Base-by-base conservation (phyloP, 306 rosid genomes). In the Prunus kanzakura region DNA sequence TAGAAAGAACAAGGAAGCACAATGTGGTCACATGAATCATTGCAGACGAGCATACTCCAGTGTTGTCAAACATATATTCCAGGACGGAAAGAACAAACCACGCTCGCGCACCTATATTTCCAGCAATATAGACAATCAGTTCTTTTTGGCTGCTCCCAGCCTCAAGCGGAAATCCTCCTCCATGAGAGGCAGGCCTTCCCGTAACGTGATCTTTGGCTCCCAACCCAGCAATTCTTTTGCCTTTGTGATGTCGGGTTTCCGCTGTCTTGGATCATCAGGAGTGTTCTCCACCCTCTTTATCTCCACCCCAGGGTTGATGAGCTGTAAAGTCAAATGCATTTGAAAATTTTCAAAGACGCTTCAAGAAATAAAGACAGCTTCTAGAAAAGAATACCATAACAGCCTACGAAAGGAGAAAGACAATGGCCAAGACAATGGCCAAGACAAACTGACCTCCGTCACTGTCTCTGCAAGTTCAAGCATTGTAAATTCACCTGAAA, bases 391-490 rank as follows among this genome's bases (percentile, higher is more conserved):
- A 5, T 12, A 25, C 8, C 27, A 4, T 15, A 68, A 47, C 58
- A 68, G 46, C 74, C 62, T 2, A 23, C 14, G 4, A 9, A 76
- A 1, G 35, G 8, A 64, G 64, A 62, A 77, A 76, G 56, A 72
- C 23, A 62, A 71, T 25, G 51, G 20, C 20, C 67, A 77, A 76
- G 56, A 72, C 23, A 62, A 71, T 25, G 51, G 20, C 20, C 67
- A 76, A 22, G 63, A 67, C 60, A 45, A 80, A 79, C 91, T 80
- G 11, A 92, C 97, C 96, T 90, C 96, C 84, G 90, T 92, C 78
- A 92, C 96, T 0, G 91, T 90, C 83, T 92, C 91, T n/a, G 97
- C 97, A 71, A 92, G 97, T 84, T 92, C 97, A 64, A 83, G 81
- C 93, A 92, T 86, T 29, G 97, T 92, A 64, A 92, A 92, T 87